Percentiles rank a stretch among this genome's conserved stretches.
Evolutionary conservation across 2,329 filamentous ascomycete genomes (phyloP).

Genomic region (Biscogniauxia sp.): DNA sequence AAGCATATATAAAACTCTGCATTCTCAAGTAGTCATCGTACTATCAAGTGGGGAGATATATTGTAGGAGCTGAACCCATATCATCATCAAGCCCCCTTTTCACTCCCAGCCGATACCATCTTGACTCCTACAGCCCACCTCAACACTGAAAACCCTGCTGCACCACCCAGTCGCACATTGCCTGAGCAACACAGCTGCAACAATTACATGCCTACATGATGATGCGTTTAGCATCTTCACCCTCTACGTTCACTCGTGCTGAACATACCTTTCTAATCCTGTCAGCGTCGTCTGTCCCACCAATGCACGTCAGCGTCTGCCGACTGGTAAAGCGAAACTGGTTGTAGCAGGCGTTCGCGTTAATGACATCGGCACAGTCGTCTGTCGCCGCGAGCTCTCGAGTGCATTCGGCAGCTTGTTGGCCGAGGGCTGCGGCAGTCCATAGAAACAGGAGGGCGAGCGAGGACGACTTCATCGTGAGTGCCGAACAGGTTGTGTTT

Average conservation of each 20-base stretch:
- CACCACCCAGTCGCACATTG: conserved; percentile 38
- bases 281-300: conserved; percentile 33
- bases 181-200: conserved; percentile 35
- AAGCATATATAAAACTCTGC: no score
- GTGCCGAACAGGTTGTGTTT: not conserved
- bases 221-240: conserved; percentile 1
- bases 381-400: conserved; percentile 34
- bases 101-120: no score
- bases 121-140: not conserved
- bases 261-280: conserved; percentile 31
- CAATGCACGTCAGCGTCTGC: conserved; percentile 37
- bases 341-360: conserved; percentile 41
- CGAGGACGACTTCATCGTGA: conserved; percentile 22
- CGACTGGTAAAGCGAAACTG: conserved; percentile 34
- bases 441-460: conserved; percentile 22
- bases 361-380: conserved; percentile 39
- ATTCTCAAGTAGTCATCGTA: no score
- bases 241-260: not conserved
- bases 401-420: conserved; percentile 32
- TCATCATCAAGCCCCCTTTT: no score
- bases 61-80: no score
- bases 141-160: conserved; percentile 19
- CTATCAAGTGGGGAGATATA: no score
- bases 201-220: conserved; percentile 35
- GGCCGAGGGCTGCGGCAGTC: conserved; percentile 22